Evolutionary conservation across 2,329 filamentous ascomycete species (phyloP).

Genomic region (Talaromyces marneffei): DNA sequence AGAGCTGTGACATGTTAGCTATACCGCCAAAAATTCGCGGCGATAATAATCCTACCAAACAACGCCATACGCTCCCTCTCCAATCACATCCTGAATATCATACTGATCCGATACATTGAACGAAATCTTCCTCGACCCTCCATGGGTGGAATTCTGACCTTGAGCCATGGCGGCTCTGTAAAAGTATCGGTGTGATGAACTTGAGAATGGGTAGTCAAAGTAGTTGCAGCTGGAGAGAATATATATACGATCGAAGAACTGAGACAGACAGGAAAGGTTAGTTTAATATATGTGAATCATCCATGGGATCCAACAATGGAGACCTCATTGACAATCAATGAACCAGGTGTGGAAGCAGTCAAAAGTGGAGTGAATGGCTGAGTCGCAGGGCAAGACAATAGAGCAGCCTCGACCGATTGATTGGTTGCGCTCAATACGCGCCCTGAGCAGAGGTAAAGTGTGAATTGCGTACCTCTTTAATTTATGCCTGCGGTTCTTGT

Average conservation of each 20-base stretch:
- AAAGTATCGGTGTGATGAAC: neutral
- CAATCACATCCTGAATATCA: slow-evolving; percentile 98
- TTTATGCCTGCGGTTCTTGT: neutral
- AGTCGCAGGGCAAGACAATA: neutral
- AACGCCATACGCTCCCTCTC: slow-evolving; percentile 95
- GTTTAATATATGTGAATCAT: slow-evolving; percentile 1
- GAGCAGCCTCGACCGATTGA: neutral
- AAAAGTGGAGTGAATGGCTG: neutral
- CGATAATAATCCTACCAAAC: slow-evolving; percentile 69
- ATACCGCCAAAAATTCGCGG: neutral
- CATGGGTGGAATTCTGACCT: slow-evolving; percentile 40
- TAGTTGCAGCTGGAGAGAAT: neutral
- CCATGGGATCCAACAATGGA: neutral
- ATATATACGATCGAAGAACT: neutral
- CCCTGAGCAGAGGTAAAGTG: neutral
- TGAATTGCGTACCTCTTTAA: neutral
- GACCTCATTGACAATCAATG: neutral
- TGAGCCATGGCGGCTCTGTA: slow-evolving; percentile 34
- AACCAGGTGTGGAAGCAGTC: neutral
- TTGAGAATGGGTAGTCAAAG: neutral
- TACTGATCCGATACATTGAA: slow-evolving; percentile 99
- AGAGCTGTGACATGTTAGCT: slow-evolving; percentile 55
- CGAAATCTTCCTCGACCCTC: slow-evolving; percentile 81
- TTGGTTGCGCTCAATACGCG: neutral
- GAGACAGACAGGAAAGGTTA: neutral